Evolutionary conservation across 139 green algal species (phyloP).

Genomic region (Gonium pectorale): DNA sequence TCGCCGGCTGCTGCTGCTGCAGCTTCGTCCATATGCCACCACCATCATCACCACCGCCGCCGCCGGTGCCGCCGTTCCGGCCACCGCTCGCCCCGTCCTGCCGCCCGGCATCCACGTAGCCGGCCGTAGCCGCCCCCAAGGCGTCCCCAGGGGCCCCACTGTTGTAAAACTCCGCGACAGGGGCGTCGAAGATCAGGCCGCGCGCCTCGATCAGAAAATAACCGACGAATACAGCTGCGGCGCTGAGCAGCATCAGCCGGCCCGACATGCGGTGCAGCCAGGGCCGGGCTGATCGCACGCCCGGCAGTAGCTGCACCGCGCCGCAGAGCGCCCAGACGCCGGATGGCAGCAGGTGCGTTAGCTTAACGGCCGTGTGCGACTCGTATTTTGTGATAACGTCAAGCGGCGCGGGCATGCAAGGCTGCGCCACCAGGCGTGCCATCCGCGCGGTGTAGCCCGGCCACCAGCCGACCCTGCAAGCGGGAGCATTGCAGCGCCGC

Average conservation of each 20-base stretch:
- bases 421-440: neutral
- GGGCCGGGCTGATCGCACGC: neutral
- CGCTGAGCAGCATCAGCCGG: neutral
- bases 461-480: neutral
- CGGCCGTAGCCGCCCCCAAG: too few species aligned
- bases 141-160: too few species aligned
- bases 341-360: conserved; percentile 24
- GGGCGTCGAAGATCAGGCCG: too few species aligned
- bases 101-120: too few species aligned
- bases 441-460: neutral
- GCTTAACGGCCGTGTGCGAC: neutral
- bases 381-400: conserved; percentile 15
- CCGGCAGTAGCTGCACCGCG: conserved; percentile 2
- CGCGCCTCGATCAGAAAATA: neutral
- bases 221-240: neutral
- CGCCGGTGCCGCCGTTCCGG: too few species aligned
- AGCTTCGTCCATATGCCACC: too few species aligned
- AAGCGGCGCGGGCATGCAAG: neutral
- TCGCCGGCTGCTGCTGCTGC: too few species aligned
- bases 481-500: too few species aligned
- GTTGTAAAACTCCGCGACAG: too few species aligned
- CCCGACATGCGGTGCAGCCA: conserved; percentile 5
- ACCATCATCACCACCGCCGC: too few species aligned
- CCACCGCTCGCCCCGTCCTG: too few species aligned
- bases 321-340: conserved; percentile 26